Evolutionary conservation across 2,329 filamentous ascomycete species (phyloP).

Genomic region (Stachybotrys echinatus): DNA sequence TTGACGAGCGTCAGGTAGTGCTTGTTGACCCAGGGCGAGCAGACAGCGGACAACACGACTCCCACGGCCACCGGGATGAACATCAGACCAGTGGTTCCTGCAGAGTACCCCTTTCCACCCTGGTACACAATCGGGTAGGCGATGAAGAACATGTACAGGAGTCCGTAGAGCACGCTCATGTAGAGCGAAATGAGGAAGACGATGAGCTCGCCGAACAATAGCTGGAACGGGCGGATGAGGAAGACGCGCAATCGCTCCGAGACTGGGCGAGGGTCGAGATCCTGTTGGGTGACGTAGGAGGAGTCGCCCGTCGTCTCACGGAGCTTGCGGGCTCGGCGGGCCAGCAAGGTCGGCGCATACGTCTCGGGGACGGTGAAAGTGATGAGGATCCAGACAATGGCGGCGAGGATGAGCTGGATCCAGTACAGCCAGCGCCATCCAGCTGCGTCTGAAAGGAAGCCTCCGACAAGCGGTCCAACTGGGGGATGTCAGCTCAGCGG

Average conservation of each 20-base stretch:
- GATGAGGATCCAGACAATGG: constrained; percentile 66
- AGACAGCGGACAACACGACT: constrained; percentile 61
- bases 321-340: constrained; percentile 63
- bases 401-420: constrained; percentile 75
- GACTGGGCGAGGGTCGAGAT: constrained; percentile 68
- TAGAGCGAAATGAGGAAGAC: constrained; percentile 80
- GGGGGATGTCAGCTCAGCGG: not conserved
- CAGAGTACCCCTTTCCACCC: constrained; percentile 70
- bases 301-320: constrained; percentile 62
- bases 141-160: constrained; percentile 74
- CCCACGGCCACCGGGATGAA: constrained; percentile 80
- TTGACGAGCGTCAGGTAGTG: constrained; percentile 65
- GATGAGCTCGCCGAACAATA: constrained; percentile 79
- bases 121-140: constrained; percentile 69
- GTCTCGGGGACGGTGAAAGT: constrained; percentile 89
- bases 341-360: constrained; percentile 75
- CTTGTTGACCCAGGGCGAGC: constrained; percentile 70
- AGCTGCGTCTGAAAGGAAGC: constrained; percentile 63
- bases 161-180: constrained; percentile 75
- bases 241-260: constrained; percentile 67
- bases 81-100: constrained; percentile 74
- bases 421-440: constrained; percentile 86
- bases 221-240: constrained; percentile 76
- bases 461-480: constrained; percentile 70
- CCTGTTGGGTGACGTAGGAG: constrained; percentile 72